These are phyloP conservation scores for Thinopyrum elongatum DNA, from an alignment of 176 grass and related monocot species.

Conservation along the genomic window DNA sequence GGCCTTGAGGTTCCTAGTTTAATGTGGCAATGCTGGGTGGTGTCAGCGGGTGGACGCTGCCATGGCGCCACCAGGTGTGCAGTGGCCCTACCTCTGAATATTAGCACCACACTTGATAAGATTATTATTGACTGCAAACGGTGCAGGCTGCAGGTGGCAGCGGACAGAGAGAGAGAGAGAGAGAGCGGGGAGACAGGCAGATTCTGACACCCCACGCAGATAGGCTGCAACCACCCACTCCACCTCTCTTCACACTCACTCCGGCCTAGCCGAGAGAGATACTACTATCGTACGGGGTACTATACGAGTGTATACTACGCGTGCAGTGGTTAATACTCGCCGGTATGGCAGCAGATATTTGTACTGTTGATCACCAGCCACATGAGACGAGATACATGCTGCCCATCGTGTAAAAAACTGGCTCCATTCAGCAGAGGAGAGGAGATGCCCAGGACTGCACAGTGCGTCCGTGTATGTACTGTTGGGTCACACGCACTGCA, in stretches of 20 bases:
- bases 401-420: neutral
- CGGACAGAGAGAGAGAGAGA: neutral
- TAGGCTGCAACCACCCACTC: slow-evolving; percentile 32
- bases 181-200: slow-evolving; percentile 54
- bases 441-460: neutral
- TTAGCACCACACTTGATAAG: neutral
- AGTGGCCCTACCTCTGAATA: neutral
- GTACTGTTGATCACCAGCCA: neutral
- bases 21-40: neutral
- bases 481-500: neutral
- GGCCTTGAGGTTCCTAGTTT: neutral
- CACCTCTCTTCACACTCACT: slow-evolving; percentile 19
- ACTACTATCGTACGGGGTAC: neutral
- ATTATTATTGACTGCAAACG: slow-evolving; percentile 29
- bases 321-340: neutral
- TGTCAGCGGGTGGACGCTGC: slow-evolving; percentile 15
- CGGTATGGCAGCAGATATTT: neutral
- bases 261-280: neutral
- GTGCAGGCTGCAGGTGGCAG: slow-evolving; percentile 29
- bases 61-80: slow-evolving; percentile 2
- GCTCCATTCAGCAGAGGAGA: neutral
- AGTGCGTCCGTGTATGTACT: neutral
- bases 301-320: neutral
- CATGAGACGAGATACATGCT: neutral
- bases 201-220: slow-evolving; percentile 60